Conservation (phyloP, 139 green algal species). For the Mesostigma viride region DNA sequence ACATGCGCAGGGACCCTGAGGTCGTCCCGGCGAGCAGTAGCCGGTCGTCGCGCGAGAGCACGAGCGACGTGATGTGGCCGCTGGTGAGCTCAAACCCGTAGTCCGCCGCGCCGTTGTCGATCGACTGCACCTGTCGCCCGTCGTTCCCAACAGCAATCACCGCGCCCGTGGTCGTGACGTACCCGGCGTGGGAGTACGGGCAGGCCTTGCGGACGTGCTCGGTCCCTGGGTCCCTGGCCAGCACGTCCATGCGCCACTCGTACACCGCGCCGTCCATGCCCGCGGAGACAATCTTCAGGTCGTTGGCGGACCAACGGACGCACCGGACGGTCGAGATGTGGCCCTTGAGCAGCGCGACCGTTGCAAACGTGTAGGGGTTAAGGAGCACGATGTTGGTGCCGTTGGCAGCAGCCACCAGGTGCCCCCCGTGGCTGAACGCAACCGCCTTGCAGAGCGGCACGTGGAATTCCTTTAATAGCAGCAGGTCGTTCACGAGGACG, state of each 20-base stretch:
- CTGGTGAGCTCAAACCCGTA: background rate
- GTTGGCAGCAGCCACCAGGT: constrained; percentile 36
- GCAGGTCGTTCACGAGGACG: background rate
- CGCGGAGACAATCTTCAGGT: constrained; percentile 38
- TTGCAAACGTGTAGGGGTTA: constrained; percentile 10
- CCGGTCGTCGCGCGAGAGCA: constrained; percentile 25
- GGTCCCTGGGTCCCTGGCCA: constrained; percentile 7
- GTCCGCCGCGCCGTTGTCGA: background rate
- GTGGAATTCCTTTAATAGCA: constrained; percentile 21
- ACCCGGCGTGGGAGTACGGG: constrained; percentile 8
- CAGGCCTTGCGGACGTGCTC: constrained; percentile 30
- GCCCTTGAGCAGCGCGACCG: constrained; percentile 20
- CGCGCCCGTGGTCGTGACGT: constrained; percentile 9
- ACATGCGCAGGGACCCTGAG: constrained; percentile 20
- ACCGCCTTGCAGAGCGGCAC: constrained; percentile 39
- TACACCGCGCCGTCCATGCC: constrained; percentile 33
- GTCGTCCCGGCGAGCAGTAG: constrained; percentile 26
- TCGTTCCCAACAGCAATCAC: constrained; percentile 29
- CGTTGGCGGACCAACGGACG: constrained; percentile 33
- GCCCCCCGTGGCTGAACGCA: constrained; percentile 38
- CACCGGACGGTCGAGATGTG: constrained; percentile 37
- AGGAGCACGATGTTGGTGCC: constrained; percentile 37
- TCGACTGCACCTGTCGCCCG: constrained; percentile 5
- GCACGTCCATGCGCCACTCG: constrained; percentile 28
- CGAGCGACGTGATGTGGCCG: constrained; percentile 10